These are phyloP conservation scores for Zymoseptoria passerinii DNA, from an alignment of 2,329 filamentous ascomycete genomes.

Conservation along the genomic window DNA sequence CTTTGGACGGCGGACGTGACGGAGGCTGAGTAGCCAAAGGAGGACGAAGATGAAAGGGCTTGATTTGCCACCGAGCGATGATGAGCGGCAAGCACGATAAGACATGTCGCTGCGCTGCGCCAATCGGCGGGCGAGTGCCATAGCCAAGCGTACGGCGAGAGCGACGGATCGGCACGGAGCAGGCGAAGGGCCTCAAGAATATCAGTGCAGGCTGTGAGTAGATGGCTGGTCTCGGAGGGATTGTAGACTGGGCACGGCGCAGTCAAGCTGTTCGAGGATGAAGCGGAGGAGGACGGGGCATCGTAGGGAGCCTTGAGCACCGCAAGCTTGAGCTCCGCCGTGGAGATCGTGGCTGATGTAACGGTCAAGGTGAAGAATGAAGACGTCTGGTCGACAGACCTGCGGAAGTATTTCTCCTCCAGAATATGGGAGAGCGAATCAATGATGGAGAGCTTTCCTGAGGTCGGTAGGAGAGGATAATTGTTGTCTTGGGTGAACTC, in stretches of 20 bases:
- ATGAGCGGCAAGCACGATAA: conserved; percentile 4
- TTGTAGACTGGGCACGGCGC: neutral
- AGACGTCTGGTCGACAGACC: conserved; percentile 3
- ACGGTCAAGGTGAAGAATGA: conserved; percentile 6
- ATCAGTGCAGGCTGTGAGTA: conserved; percentile 5
- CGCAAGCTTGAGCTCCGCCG: conserved; percentile 11
- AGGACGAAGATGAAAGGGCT: neutral
- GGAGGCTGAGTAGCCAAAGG: conserved; percentile 1
- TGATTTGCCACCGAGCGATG: neutral
- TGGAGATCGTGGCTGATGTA: conserved; percentile 11
- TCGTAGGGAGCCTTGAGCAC: neutral
- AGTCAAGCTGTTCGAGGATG: neutral
- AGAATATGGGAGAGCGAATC: conserved; percentile 13
- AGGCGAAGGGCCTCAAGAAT: conserved; percentile 9
- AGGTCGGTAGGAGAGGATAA: conserved; percentile 10
- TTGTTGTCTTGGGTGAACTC: conserved; percentile 15
- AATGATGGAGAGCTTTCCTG: conserved; percentile 17
- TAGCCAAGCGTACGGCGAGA: conserved; percentile 13
- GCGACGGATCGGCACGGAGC: conserved; percentile 7
- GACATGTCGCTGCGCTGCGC: conserved; percentile 9
- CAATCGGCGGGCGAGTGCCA: conserved; percentile 9
- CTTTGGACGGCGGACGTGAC: neutral
- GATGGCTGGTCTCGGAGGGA: conserved; percentile 2
- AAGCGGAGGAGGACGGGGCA: neutral
- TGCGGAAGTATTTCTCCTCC: conserved; percentile 15